Percentiles rank a stretch among this genome's conserved stretches.
Conservation (phyloP, 2,329 filamentous ascomycete genomes). For the Tolypocladium paradoxum region DNA sequence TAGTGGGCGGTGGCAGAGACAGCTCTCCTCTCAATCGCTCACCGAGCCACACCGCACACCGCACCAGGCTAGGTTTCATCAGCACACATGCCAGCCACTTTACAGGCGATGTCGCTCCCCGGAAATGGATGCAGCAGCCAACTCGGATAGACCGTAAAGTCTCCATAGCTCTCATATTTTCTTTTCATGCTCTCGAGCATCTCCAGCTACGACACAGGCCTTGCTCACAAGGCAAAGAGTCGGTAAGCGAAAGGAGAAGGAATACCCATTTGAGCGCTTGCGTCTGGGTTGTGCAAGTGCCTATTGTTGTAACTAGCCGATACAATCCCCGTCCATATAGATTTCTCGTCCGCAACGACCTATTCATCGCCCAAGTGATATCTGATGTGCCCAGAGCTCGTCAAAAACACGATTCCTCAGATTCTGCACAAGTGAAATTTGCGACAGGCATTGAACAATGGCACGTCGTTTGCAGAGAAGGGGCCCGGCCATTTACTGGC, state of each 20-base stretch:
- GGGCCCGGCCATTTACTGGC: constrained; percentile 14
- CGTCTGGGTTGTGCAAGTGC: constrained; percentile 14
- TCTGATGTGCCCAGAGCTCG: constrained; percentile 22
- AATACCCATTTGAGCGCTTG: constrained; percentile 14
- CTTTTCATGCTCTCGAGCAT: constrained; percentile 15
- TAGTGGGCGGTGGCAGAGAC: background rate
- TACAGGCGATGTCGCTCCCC: background rate
- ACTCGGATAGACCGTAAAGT: background rate
- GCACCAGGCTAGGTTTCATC: background rate
- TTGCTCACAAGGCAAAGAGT: constrained; percentile 19
- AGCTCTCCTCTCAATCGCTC: background rate
- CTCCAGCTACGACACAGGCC: constrained; percentile 20
- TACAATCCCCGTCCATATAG: constrained; percentile 34
- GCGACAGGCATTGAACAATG: constrained; percentile 15
- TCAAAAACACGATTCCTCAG: constrained; percentile 19
- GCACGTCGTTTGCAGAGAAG: constrained; percentile 11
- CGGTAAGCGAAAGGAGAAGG: constrained; percentile 28
- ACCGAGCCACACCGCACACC: background rate
- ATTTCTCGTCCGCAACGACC: constrained; percentile 29
- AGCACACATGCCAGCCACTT: background rate
- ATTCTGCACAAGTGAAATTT: constrained; percentile 10
- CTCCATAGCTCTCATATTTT: constrained; percentile 25
- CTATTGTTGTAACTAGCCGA: constrained; percentile 26
- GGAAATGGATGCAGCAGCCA: background rate
- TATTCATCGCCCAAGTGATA: constrained; percentile 26